Percentiles rank a stretch among this genome's conserved stretches.
Conservation (phyloP, 106 monocot species). For the Iris macrosiphon region DNA sequence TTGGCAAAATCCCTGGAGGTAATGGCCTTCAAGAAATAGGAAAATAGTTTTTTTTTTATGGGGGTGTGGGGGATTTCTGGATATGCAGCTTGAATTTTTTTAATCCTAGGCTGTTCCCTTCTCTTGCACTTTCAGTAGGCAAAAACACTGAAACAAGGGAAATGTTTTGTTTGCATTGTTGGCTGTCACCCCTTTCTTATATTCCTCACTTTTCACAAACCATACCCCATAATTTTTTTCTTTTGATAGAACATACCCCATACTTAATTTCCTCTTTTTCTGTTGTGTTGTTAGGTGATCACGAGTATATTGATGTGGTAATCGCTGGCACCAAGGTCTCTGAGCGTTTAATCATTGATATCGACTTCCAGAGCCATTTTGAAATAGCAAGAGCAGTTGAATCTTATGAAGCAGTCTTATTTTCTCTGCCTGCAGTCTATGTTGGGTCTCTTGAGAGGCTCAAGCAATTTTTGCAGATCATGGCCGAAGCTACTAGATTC, state of each 20-base stretch:
- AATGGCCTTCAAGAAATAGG: too few relatives aligned
- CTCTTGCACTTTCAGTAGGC: too few relatives aligned
- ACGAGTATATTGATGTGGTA: slow-evolving; percentile 79
- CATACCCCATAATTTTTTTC: too few relatives aligned
- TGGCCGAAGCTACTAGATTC: slow-evolving; percentile 77
- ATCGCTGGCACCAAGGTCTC: slow-evolving; percentile 6
- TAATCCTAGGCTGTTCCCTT: too few relatives aligned
- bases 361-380: slow-evolving; percentile 88
- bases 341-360: slow-evolving; percentile 67
- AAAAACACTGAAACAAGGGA: too few relatives aligned
- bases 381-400: slow-evolving; percentile 87
- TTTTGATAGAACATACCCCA: too few relatives aligned
- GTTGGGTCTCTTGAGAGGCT: slow-evolving; percentile 53
- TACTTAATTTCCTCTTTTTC: background rate
- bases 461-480: slow-evolving; percentile 59
- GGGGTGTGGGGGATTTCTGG: too few relatives aligned
- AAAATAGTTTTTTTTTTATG: too few relatives aligned
- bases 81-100: too few relatives aligned
- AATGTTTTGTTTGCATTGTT: too few relatives aligned
- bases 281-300: slow-evolving; percentile 49
- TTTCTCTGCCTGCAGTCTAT: slow-evolving; percentile 60
- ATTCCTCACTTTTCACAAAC: too few relatives aligned
- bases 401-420: slow-evolving; percentile 49
- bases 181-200: too few relatives aligned
- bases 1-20: slow-evolving; percentile 78